Conservation (phyloP, 1,284 basidiomycete species). For the Melampsora larici-populina region DNA sequence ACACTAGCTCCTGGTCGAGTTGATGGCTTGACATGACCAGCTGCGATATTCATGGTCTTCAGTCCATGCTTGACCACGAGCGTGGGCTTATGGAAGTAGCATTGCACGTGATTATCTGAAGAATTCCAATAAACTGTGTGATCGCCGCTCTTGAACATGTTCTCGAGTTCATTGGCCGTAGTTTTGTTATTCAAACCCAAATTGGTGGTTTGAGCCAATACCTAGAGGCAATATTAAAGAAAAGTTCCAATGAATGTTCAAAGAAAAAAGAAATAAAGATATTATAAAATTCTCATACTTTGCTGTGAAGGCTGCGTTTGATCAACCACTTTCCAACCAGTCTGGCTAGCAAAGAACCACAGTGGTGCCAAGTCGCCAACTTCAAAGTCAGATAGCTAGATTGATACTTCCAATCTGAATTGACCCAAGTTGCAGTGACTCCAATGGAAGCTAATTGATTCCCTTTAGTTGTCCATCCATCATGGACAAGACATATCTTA, state of each 20-base stretch:
- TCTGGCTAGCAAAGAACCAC: neutral
- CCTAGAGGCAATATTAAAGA: neutral
- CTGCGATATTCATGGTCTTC: too few species aligned
- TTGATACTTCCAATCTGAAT: constrained; percentile 4
- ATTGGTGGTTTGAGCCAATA: constrained; percentile 4
- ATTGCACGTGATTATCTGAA: too few species aligned
- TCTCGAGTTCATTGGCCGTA: neutral
- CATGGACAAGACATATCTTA: constrained; percentile 11
- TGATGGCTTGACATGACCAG: too few species aligned
- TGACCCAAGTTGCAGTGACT: neutral
- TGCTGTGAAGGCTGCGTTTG: neutral
- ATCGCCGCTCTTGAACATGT: too few species aligned
- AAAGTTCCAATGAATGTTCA: neutral
- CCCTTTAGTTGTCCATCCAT: constrained; percentile 19
- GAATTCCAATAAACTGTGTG: too few species aligned
- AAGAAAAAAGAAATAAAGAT: neutral
- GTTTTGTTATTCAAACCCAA: neutral
- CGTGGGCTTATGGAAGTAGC: too few species aligned
- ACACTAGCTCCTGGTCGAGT: too few species aligned
- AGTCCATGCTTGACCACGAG: too few species aligned
- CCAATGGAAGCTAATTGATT: constrained; percentile 6
- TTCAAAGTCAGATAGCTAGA: neutral
- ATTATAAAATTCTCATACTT: too few species aligned
- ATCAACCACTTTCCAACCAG: too few species aligned
- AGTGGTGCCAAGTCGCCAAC: neutral